Evolutionary conservation across 2,329 filamentous ascomycete genomes (phyloP), one percentile per base, ranked within the genome.

Genomic region (Aureobasidium sp.): DNA sequence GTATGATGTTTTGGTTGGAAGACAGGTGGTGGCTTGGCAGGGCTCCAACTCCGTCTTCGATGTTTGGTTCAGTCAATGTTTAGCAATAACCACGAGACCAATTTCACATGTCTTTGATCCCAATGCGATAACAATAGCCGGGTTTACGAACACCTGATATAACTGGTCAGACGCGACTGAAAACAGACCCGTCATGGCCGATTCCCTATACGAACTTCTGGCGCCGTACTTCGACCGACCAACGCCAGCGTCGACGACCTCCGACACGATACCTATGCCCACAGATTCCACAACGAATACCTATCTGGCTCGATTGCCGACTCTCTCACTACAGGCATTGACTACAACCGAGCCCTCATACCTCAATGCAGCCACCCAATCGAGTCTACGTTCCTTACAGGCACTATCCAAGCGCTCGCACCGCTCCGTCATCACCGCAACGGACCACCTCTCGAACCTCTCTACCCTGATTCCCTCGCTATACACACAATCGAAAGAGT

Each of bases 371-470:
- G 87, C 90, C 64, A 91, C 92, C 4, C 94, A 98, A 68, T 92
- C 93, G 0, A 87, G 93, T 47, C 87, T 95, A 18, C 88, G 97
- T 47, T 93, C 94, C 0, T 86, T 98, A 1, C 96, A 99, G 77
- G 88, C 90, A 0, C 88, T 98, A 58, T 95, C 95, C 10, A 97
- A 97, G 72, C 92, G 93, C 71, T 97, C 95, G 0, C 91, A 98
- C 79, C 93, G 91, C 75, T 86, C 91, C 25, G 90, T 98, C 69
- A 94, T 98, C 71, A 85, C 90, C 61, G 96, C 95, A 5, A 90
- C 93, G 25, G 87, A 90, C 71, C 91, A 93, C 72, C 90, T 98
- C 73, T 87, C 88, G n/a, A 90, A 89, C 13, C 85, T 98, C 10
- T 84, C 85, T 58, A 84, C 85, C n/a, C 88, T 90, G 1, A 83